Conservation (phyloP, 805 yeast species). For the Candida nonsorbophila region DNA sequence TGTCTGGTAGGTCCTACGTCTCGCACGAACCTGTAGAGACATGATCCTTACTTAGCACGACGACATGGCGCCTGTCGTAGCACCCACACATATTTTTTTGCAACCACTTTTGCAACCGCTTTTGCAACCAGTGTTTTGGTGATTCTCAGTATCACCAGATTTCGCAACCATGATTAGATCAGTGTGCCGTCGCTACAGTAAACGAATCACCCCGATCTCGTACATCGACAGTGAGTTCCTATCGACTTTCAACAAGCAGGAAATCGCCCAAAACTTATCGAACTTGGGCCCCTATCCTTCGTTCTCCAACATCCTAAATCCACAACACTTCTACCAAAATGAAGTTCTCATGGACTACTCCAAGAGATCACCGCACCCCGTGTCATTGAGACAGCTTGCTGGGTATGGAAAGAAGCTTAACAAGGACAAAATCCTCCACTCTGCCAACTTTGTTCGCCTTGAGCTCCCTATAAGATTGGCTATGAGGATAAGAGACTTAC, state of each 20-base stretch:
- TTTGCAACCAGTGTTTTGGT: too few relatives aligned
- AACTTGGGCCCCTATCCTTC: conserved; percentile 37
- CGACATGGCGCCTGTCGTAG: too few relatives aligned
- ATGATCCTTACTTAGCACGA: too few relatives aligned
- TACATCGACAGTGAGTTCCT: conserved; percentile 31
- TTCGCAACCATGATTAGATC: too few relatives aligned
- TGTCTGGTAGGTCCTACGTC: too few relatives aligned
- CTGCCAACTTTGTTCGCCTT: conserved; percentile 84
- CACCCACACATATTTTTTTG: too few relatives aligned
- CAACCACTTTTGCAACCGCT: too few relatives aligned
- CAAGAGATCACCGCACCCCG: conserved; percentile 74
- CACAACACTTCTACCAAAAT: conserved; percentile 85
- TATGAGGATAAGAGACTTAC: conserved; percentile 72
- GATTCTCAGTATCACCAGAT: too few relatives aligned
- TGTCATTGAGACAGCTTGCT: conserved; percentile 83
- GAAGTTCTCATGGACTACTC: conserved; percentile 60
- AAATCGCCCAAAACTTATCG: conserved; percentile 18
- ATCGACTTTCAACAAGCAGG: conserved; percentile 23
- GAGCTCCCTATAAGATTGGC: conserved; percentile 85
- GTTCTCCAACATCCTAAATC: conserved; percentile 36
- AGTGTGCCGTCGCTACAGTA: too few relatives aligned
- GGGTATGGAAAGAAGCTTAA: conserved; percentile 80
- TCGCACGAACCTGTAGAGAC: too few relatives aligned
- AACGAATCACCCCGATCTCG: conserved; percentile 20
- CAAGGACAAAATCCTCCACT: conserved; percentile 67